Evolutionary conservation across 768 basidiomycete species (phyloP), one percentile per base, ranked within the genome.

Genomic region (Russula foetens): DNA sequence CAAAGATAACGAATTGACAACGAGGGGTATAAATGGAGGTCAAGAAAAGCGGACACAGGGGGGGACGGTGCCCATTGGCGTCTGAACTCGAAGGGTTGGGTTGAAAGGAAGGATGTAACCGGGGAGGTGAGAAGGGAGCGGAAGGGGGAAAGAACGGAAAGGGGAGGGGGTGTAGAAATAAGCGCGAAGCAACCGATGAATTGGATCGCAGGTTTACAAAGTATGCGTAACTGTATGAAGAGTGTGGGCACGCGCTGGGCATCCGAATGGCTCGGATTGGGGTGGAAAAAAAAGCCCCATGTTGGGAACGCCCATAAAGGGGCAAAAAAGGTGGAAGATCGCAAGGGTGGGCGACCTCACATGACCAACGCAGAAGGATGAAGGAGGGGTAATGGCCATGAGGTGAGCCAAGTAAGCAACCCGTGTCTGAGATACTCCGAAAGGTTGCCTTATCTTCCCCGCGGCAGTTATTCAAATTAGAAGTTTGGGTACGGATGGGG

Each of bases 131-230:
- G 26, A 23, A 29, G 28, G 31, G 6, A 29, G 9, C 7, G 15
- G 39, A 28, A 38, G 41, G 44, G 49, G 15, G 24, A 35, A 21
- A 17, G 23, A 11, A 35, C 12, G 9, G 39, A 28, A 38, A 31
- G 44, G 49, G 15, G 33, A 35, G 28, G 21, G 14, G 24, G 39
- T 7, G 24, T 33, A 53, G 45, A 53, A 62, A 58, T 53, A 62
- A 57, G 60, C 56, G 56, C 56, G 44, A 58, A 43, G 61, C 56
- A 47, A 62, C 61, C 61, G 61, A 58, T 38, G 56, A 58, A 26
- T n/a, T 53, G 61, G 61, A 53, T 59, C n/a, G 31, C 8, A 29
- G 26, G 35, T 38, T 48, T 39, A 56, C 45, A 31, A 17, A 29
- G 41, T n/a, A 26, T 31, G 31, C 14, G 39, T 31, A 47, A 31